Base-by-base conservation (phyloP, 225 moss, liverwort and hornwort species). In the Anthoceros angustus region DNA sequence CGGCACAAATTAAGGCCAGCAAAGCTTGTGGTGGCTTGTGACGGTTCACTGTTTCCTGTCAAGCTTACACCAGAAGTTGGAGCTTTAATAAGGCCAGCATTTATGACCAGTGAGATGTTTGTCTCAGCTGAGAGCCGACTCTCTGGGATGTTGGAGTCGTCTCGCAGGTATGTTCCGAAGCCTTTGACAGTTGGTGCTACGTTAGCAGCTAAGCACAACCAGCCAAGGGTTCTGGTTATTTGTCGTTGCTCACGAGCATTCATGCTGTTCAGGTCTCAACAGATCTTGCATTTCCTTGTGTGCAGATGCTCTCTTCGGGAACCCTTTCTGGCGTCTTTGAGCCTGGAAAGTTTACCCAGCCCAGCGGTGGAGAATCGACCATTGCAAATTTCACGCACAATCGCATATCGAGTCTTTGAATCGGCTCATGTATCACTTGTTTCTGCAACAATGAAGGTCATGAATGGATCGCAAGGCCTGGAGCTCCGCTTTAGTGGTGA, bases 141-240 rank as follows among this genome's bases (percentile, higher is more conserved):
- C 66, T 83, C 85, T 63, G 91, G 95, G 70, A 91, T 91, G 95
- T 84, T 86, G 70, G 91, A 91, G 76, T 77, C 85, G n/a, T 70
- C 79, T 62, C 91, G 95, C 79, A 95, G 95, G 95, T 95, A 66
- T 45, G 70, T 61, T 67, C 67, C 21, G 67, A 32, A 50, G 24
- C 8, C 8, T 4, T 43, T 43, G 6, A 1, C 42, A 7, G 40
- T 9, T 41, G 32, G 18, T 39, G 12, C 12, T 32, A 32, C 21
- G 46, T 61, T 32, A 6, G 12, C 12, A 14, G 50, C 14, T 40
- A 9, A 20, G 50, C 38, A 20, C 10, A 4, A 40, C 14, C 40
- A 50, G 15, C 41, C 12, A 23, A 25, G 20, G 38, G 26, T 61
- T 20, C 25, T 5, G 24, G 14, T 68, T 20, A 16, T 42, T 43